Base-by-base conservation (phyloP, 257 asterid species). In the Capsicum rhomboideum region DNA sequence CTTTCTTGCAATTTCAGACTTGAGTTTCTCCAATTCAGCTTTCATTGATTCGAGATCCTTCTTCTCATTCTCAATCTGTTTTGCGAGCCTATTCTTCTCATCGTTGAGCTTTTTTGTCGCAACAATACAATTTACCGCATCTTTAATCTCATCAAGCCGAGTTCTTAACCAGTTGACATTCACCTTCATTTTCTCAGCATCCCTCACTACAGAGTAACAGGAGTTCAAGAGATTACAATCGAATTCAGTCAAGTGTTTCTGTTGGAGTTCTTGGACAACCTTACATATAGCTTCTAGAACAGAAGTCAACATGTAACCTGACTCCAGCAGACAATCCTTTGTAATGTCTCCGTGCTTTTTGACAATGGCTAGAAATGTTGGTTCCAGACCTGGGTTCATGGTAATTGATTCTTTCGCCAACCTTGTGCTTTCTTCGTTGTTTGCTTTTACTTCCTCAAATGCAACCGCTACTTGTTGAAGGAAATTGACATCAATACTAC, bases 241-340 rank as follows among this genome's bases (percentile, higher is more conserved):
- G 31, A 85, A 21, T 8, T 88, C 89, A 37, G 61, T 21, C 28
- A 88, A 78, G 34, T 63, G 83, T 68, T 88, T 77, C 85, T 56
- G 81, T 6, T 84, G 81, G 23, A 88, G 80, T 46, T 85, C 88
- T 75, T 85, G 85, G 42, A 88, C 87, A 86, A 85, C 88, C 71
- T 75, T 78, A 59, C 90, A 85, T 18, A 88, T 74, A 49, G 86
- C 90, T 44, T 79, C 52, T 46, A 46, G 13, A 46, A 46, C 52
- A 46, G 52, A 46, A 46, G 52, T 46, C 6, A 42, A 7, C 10
- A 42, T 42, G 46, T 42, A 42, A 42, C 46, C 46, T 8, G 46
- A 6, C 46, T 6, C 8, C 46, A 42, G 5, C 9, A 8, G 9
- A 42, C 46, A 42, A 4, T 42, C 46, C 8, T 8, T 42, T 42